A percentile compares a stretch with the other conserved stretches of the same genome.
phyloP scores from a whole-genome alignment of 2,329 filamentous ascomycete genomes.

The Exophiala sp. region DNA sequence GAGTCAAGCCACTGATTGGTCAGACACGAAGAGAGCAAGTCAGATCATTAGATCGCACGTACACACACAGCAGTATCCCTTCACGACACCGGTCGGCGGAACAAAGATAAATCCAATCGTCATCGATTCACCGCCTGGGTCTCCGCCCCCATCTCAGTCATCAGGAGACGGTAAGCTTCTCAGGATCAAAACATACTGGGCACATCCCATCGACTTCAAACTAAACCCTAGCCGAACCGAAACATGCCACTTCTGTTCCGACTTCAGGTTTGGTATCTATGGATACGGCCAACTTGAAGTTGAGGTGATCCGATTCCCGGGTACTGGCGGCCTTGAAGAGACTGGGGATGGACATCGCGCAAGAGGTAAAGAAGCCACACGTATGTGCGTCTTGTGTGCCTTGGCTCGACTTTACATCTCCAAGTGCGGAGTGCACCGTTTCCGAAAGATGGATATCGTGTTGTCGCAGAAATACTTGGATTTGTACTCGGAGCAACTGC shows the following conservation, averaged over 20 bases:
- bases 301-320: constrained; percentile 14
- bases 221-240: constrained; percentile 1
- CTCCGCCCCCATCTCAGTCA: neutral
- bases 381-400: constrained; percentile 27
- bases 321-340: constrained; percentile 16
- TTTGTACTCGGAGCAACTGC: constrained; percentile 12
- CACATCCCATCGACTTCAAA: constrained; percentile 29
- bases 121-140: constrained; percentile 7
- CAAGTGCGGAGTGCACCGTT: constrained; percentile 18
- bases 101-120: constrained; percentile 9
- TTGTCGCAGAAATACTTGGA: neutral
- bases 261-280: constrained; percentile 26
- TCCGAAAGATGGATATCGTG: neutral
- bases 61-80: neutral
- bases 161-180: neutral
- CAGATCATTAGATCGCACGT: neutral
- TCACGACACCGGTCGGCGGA: neutral
- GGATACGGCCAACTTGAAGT: constrained; percentile 18
- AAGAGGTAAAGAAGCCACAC: constrained; percentile 16
- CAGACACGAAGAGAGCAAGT: neutral
- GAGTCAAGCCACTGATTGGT: too few relatives aligned
- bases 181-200: constrained; percentile 22
- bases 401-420: constrained; percentile 24
- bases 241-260: constrained; percentile 26
- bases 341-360: constrained; percentile 17